A percentile compares a stretch with the other conserved stretches of the same genome.
Evolutionary conservation across 495 filamentous ascomycete species (phyloP).

Genomic region (Penicillium maclennaniae): DNA sequence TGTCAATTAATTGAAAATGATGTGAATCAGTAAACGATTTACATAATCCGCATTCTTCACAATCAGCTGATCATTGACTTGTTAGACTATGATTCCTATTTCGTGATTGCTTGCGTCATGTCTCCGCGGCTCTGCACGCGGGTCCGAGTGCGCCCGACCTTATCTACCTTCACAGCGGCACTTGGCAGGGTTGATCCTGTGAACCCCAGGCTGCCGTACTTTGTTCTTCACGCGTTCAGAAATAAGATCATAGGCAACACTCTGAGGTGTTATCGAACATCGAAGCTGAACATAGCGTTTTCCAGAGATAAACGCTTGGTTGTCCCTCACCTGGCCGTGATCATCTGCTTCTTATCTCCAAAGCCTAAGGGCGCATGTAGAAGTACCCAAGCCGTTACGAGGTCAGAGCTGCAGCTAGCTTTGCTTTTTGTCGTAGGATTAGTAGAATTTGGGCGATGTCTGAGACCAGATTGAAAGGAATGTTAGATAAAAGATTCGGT

Average conservation of each 20-base stretch:
- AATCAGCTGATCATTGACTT: not conserved
- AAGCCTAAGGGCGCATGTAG: not conserved
- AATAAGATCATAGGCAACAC: not conserved
- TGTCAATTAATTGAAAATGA: not conserved
- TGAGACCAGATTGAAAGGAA: not conserved
- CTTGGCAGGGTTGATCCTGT: not conserved
- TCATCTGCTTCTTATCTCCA: not conserved
- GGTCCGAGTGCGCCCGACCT: not conserved
- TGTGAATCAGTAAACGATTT: not conserved
- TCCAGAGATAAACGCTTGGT: too few species aligned
- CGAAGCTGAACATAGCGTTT: too few species aligned
- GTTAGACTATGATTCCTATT: constrained; percentile 11
- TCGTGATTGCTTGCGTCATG: constrained; percentile 22
- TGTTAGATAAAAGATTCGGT: not conserved
- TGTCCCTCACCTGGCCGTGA: not conserved
- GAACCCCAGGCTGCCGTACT: not conserved
- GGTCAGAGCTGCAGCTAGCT: not conserved
- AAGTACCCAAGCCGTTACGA: not conserved
- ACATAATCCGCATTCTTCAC: not conserved
- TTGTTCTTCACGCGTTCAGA: not conserved
- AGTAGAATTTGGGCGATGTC: not conserved
- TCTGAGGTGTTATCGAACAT: too few species aligned
- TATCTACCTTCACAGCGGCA: not conserved
- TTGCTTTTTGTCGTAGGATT: not conserved
- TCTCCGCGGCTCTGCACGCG: constrained; percentile 17